Base-by-base conservation (phyloP, 768 basidiomycete species). In the Boletus sp. region DNA sequence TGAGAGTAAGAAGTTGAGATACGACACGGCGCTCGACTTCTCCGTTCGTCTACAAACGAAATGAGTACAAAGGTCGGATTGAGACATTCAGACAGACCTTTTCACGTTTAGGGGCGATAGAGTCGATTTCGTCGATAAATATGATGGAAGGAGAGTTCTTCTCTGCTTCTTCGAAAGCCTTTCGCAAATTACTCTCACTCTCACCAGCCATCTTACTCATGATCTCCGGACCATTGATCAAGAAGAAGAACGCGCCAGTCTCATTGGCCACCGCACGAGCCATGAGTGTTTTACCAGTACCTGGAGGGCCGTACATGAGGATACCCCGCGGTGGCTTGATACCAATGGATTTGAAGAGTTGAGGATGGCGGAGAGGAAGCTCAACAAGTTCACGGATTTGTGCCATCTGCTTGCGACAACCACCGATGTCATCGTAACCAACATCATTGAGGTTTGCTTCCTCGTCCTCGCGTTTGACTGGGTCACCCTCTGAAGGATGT, bases 181-280 rank as follows among this genome's bases (percentile, higher is more conserved):
- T 99, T 64, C 97, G 80, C 60, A 99, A 78, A 75, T 99, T 99
- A 69, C 91, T 94, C 74, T 99, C 97, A 71, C 86, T 89, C 78
- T 99, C 97, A 64, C 97, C 97, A 52, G 97, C 97, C 97, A 99
- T 99, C 82, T 99, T 98, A 66, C 90, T 92, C 97, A 99, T 99
- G 73, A 99, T 98, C 76, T 99, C 97, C 50, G 97, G 97, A 52
- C 97, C 97, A 70, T 98, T 99, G 78, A 99, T 99, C 50, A 98
- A 78, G 87, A 99, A 99, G 84, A 99, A 99, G 85, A 99, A 99
- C 15, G 97, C 97, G 49, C 97, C 97, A 29, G 97, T 99, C 76
- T 99, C 97, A 72, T 99, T 99, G 61, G 97, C 97, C 47, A 99
- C 97, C 7, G 97, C 97, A 65, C 97, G 89, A 50, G 97, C 97